Base-by-base conservation (phyloP, 2,329 filamentous ascomycete species). In the Cercospora beticola region DNA sequence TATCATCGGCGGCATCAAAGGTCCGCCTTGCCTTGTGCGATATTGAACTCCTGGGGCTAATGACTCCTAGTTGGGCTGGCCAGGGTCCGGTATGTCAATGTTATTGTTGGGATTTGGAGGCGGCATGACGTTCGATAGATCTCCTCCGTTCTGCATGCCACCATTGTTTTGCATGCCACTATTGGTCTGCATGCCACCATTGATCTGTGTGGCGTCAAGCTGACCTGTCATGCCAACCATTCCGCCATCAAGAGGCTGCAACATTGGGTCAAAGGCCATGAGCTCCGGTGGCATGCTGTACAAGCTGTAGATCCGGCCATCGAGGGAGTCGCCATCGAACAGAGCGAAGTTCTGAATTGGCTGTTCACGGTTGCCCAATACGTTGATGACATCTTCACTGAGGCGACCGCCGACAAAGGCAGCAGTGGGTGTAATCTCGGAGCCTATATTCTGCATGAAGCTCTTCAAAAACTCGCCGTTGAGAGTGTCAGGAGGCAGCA, bases 321-420 rank as follows among this genome's bases (percentile, higher is more conserved):
- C 87, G 80, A 92, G 91, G 57, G 86, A 87, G 74, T 92, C 91
- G 14, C 94, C 94, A 78, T 98, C 93, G 76, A 98, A 97, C 21
- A 98, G 84, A 61, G 97, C 87, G 78, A 97, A 88, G 79, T 99
- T 99, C 82, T 99, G 95, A 52, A 99, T 91, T 0, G 95, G 95
- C 80, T 97, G 95, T 82, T 98, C 93, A 49, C 91, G 89, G 78
- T 92, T 89, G 60, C 94, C 93, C 5, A 98, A 86, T 33, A 97
- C 94, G 76, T 98, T 98, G 82, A 99, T 98, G 62, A 97, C 93
- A 78, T 99, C 95, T 81, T 99, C 95, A 0, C 94, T 93, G 16
- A 99, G 86, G 79, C 94, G 89, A 9, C 94, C 95, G 60, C 95
- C 95, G 10, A 99, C 84, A 68, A 97, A 92, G 1, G 95, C 94